These are phyloP conservation scores for Cladobotryum protrusum DNA, from an alignment of 2,329 filamentous ascomycete species.

Conservation along the genomic window DNA sequence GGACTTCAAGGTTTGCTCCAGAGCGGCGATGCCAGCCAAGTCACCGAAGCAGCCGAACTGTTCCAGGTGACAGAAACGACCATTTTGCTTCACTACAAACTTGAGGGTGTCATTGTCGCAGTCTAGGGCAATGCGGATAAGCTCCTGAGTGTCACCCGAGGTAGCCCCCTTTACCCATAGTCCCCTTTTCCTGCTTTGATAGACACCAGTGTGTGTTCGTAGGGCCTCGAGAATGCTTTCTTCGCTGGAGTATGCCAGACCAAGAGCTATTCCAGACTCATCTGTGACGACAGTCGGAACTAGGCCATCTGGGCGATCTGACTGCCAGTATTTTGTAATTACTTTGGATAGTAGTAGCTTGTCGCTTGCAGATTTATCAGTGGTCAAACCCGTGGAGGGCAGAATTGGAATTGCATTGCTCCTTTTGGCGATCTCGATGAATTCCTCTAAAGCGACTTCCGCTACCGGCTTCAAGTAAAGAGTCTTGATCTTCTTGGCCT, in stretches of 20 bases:
- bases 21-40: conserved; percentile 69
- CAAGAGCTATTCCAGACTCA: conserved; percentile 75
- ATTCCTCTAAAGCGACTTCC: conserved; percentile 38
- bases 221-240: conserved; percentile 86
- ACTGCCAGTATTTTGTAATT: conserved; percentile 67
- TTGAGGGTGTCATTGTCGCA: conserved; percentile 91
- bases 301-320: conserved; percentile 76
- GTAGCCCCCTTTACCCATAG: conserved; percentile 96
- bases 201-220: conserved; percentile 72
- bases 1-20: conserved; percentile 80
- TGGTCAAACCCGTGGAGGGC: conserved; percentile 62
- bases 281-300: conserved; percentile 89
- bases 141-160: conserved; percentile 87
- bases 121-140: conserved; percentile 78
- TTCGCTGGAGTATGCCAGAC: conserved; percentile 88
- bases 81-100: conserved; percentile 85
- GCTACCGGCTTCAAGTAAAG: conserved; percentile 47
- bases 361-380: conserved; percentile 54
- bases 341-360: conserved; percentile 58
- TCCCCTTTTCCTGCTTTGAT: conserved; percentile 91
- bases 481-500: conserved; percentile 39
- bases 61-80: conserved; percentile 88
- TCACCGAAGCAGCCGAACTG: conserved; percentile 91
- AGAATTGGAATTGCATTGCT: conserved; percentile 65
- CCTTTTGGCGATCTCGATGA: conserved; percentile 43